A percentile compares a stretch with the other conserved stretches of the same genome.
Conservation (phyloP, 75 land plant genomes). For the Picea glauca region DNA sequence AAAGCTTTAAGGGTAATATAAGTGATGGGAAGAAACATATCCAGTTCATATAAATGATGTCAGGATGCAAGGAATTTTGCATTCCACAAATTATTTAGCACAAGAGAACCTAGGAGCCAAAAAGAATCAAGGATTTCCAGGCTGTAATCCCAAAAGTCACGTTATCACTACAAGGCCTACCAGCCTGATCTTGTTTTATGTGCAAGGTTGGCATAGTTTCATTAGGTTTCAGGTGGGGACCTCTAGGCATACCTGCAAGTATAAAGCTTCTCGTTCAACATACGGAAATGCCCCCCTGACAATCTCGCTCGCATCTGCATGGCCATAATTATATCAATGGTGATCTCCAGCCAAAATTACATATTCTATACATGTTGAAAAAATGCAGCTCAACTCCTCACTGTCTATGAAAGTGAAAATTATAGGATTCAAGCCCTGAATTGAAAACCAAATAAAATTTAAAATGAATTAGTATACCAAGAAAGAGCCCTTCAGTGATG, state of each 20-base stretch:
- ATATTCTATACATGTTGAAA: not conserved
- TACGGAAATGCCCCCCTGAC: slow-evolving; percentile 87
- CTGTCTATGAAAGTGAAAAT: too few species aligned
- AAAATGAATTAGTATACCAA: not conserved
- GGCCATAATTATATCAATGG: not conserved
- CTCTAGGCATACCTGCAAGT: slow-evolving; percentile 67
- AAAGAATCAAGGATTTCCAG: not conserved
- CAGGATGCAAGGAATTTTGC: not conserved
- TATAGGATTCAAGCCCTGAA: not conserved
- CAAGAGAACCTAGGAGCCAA: not conserved
- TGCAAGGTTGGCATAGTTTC: not conserved
- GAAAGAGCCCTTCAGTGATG: not conserved
- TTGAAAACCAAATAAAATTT: not conserved
- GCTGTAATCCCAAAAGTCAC: not conserved
- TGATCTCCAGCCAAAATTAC: not conserved
- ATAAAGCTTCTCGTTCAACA: slow-evolving; percentile 89
- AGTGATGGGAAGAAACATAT: not conserved
- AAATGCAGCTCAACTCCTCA: not conserved
- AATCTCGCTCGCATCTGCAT: slow-evolving; percentile 77
- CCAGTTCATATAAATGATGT: too few species aligned
- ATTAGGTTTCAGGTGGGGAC: not conserved
- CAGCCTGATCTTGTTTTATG: not conserved
- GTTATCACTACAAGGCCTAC: not conserved
- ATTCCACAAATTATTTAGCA: not conserved
- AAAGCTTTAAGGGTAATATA: not conserved